Evolutionary conservation across 306 rosid species (phyloP).

Genomic region (Herpetospermum pedunculosum): DNA sequence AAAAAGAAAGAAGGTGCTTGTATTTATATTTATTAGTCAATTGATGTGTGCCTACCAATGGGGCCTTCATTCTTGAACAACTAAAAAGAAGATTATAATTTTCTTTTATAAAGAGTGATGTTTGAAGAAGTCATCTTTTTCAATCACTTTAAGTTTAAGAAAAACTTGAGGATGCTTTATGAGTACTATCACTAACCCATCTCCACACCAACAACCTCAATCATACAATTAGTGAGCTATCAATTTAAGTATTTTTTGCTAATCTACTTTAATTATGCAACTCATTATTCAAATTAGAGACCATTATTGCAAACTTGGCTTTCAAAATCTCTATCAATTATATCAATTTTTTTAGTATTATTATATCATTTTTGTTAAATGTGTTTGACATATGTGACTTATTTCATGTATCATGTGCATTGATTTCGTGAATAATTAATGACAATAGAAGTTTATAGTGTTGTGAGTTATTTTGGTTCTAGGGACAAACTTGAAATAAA

Average conservation of each 20-base stretch:
- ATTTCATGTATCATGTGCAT: no score
- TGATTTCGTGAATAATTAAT: no score
- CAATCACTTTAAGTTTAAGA: conserved; percentile 32
- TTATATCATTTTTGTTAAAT: no score
- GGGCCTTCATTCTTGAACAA: conserved; percentile 1
- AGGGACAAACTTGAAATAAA: no score
- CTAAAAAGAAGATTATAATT: background rate
- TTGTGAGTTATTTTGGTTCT: no score
- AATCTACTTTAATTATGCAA: background rate
- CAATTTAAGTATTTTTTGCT: background rate
- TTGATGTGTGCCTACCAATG: background rate
- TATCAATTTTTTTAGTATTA: no score
- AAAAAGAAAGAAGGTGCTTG: background rate
- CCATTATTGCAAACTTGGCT: background rate
- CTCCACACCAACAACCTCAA: background rate
- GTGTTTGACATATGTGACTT: no score
- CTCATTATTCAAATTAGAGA: no score
- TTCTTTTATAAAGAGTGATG: background rate
- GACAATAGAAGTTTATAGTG: background rate
- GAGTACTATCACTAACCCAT: conserved; percentile 2
- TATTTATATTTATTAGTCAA: background rate
- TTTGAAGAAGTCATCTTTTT: conserved; percentile 1
- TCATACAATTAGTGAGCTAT: background rate
- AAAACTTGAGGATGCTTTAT: conserved; percentile 21
- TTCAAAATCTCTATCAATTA: background rate